Conservation (phyloP, 306 rosid genomes). For the Lupinus albus region DNA sequence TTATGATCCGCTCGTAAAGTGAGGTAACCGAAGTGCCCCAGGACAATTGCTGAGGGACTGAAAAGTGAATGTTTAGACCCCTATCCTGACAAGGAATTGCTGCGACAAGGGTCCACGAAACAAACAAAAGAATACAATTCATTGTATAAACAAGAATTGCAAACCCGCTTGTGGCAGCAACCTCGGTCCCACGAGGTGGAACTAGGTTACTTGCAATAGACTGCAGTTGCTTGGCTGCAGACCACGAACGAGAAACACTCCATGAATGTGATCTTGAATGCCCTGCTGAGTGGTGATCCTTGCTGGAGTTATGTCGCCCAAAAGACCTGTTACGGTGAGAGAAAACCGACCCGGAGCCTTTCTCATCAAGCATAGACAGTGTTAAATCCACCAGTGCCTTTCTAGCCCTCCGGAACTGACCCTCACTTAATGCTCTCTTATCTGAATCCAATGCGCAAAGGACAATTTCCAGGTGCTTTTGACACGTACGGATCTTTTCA, state of each 20-base stretch:
- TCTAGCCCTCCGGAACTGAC: constrained; percentile 77
- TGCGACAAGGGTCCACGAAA: constrained; percentile 79
- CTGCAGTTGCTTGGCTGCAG: constrained; percentile 89
- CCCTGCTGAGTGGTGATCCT: constrained; percentile 55
- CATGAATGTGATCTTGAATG: constrained; percentile 96
- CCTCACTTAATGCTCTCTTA: constrained; percentile 71
- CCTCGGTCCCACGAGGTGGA: constrained; percentile 75
- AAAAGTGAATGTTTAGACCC: constrained; percentile 68
- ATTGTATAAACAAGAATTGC: constrained; percentile 70
- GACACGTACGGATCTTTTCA: constrained; percentile 67
- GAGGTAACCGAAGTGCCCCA: constrained; percentile 65
- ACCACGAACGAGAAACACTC: constrained; percentile 92
- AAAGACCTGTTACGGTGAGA: constrained; percentile 77
- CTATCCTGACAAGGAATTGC: constrained; percentile 95
- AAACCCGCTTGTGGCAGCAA: constrained; percentile 65
- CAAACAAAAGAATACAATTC: constrained; percentile 72
- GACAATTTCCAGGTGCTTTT: constrained; percentile 75
- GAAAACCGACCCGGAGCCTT: constrained; percentile 60
- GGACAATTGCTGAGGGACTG: constrained; percentile 64
- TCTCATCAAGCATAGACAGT: constrained; percentile 72
- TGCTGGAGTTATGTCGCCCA: constrained; percentile 66
- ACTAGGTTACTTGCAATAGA: constrained; percentile 73
- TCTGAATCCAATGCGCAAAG: constrained; percentile 63
- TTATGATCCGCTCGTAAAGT: constrained; percentile 72
- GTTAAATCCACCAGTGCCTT: constrained; percentile 80